Evolutionary conservation across 257 asterid species (phyloP), one percentile per base, ranked within the genome.

Genomic region (Eustoma russellianum): DNA sequence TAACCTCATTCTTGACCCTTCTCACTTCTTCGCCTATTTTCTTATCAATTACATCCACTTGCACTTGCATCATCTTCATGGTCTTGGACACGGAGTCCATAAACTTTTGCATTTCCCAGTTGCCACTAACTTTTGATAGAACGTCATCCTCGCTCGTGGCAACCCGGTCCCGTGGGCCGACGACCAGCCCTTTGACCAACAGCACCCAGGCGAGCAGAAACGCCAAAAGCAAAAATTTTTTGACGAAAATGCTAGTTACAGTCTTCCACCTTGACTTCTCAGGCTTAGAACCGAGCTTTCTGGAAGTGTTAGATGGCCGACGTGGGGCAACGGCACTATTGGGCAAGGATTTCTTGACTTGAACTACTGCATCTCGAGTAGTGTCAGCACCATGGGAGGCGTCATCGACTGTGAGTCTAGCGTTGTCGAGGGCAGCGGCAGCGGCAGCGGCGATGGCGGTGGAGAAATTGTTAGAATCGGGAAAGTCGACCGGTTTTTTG

Each of bases 201-300:
- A 77, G 83, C 55, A 78, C 41, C 6, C 80, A 70, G 5, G 88
- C 86, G 33, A 79, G 3, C 1, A 90, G 6, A 6, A 81, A 78
- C 28, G 76, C 44, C 46, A 82, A 11, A 35, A 86, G 64, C 52
- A 78, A 70, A 12, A 83, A 48, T 48, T 83, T 83, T 66, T 86
- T 90, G 9, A 81, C 61, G 15, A 86, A 52, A 6, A 86, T 62
- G 61, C 95, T 83, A 13, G 74, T 14, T 17, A 60, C 70, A 9
- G 92, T 90, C 56, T 78, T 59, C 98, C 98, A 90, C 12, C 76
- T 75, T 5, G 91, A 85, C 74, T 83, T 86, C 33, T 53, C 63
- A 13, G 57, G 34, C 59, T 67, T 75, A 2, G 83, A n/a, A 24
- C 48, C 18, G 19, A 62, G 43, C 76, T 67, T 82, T 30, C 82